These are phyloP conservation scores for Botryotinia convoluta DNA, from an alignment of 2,329 filamentous ascomycete species.

Conservation along the genomic window DNA sequence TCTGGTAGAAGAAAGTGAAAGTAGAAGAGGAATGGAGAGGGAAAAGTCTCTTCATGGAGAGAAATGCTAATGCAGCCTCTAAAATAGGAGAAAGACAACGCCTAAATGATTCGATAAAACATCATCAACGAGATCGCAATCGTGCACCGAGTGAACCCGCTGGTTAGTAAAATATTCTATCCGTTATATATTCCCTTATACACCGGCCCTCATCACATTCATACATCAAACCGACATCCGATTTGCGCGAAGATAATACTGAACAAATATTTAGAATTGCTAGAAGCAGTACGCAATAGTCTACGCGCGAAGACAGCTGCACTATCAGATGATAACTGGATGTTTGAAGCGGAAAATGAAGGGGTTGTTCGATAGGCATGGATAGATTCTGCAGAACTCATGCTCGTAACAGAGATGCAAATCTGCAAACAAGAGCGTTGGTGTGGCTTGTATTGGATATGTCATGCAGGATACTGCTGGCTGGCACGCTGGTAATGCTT, in stretches of 20 bases:
- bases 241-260: neutral
- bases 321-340: constrained; percentile 83
- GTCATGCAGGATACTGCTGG: neutral
- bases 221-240: neutral
- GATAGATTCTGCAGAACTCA: constrained; percentile 17
- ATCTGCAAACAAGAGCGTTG: neutral
- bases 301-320: constrained; percentile 69
- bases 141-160: constrained; percentile 60
- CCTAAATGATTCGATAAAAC: constrained; percentile 59
- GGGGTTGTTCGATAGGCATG: constrained; percentile 12
- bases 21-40: neutral
- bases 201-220: neutral
- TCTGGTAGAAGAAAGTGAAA: no score
- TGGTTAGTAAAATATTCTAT: constrained; percentile 46
- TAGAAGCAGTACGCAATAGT: constrained; percentile 67
- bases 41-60: constrained; percentile 24
- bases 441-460: neutral
- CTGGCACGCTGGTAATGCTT: neutral
- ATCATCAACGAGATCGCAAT: constrained; percentile 56
- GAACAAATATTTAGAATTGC: constrained; percentile 53
- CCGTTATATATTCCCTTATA: neutral
- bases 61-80: constrained; percentile 32
- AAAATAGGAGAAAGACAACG: constrained; percentile 56
- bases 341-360: constrained; percentile 64
- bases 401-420: neutral